These are phyloP conservation scores for Claviceps monticola DNA, from an alignment of 2,329 filamentous ascomycete species.

Conservation along the genomic window DNA sequence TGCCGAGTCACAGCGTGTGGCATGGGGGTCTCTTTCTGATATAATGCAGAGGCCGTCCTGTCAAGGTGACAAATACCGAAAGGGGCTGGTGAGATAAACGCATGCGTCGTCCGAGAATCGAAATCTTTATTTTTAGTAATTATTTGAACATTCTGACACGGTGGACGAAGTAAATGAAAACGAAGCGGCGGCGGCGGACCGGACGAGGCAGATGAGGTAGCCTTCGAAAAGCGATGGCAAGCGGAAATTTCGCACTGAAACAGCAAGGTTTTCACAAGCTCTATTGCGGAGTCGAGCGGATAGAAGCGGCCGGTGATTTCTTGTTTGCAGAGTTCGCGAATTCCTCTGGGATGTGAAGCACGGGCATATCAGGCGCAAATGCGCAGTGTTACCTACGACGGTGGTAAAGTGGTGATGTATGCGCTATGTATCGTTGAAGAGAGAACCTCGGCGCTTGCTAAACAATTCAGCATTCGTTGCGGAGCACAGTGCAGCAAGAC, in stretches of 20 bases:
- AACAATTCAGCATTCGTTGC: background rate
- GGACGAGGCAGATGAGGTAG: background rate
- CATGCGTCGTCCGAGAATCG: background rate
- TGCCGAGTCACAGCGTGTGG: background rate
- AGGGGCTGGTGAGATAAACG: background rate
- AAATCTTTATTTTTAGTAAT: background rate
- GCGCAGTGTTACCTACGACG: background rate
- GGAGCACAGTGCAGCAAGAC: background rate
- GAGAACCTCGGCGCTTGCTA: background rate
- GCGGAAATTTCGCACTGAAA: background rate
- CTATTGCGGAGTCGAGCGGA: background rate
- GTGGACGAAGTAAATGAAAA: background rate
- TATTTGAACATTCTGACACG: slow-evolving; percentile 1
- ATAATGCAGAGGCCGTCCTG: background rate
- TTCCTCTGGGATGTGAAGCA: background rate
- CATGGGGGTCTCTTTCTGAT: background rate
- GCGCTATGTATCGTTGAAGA: background rate
- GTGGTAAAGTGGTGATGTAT: background rate
- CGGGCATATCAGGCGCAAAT: background rate
- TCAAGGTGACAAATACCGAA: background rate
- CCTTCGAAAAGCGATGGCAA: background rate
- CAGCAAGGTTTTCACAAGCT: too few species aligned
- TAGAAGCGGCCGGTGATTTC: background rate
- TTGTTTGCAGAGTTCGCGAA: background rate
- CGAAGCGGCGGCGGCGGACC: background rate